Evolutionary conservation across 257 asterid genomes (phyloP).

Genomic region (Pogostemon cablin): DNA sequence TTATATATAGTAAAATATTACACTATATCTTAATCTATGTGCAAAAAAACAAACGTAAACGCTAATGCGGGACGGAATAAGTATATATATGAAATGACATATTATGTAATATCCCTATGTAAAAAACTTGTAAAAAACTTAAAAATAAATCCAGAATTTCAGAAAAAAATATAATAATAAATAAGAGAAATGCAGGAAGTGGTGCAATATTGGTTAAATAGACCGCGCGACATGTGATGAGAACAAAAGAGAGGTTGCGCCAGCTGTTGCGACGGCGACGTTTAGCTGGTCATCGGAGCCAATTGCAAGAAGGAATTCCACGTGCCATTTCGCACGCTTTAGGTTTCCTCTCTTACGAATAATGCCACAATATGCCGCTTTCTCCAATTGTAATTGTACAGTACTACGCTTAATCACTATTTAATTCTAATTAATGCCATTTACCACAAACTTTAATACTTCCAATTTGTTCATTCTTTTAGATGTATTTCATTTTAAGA

Average conservation of each 20-base stretch:
- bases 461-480: neutral
- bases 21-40: too few species aligned
- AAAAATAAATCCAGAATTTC: neutral
- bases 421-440: conserved; percentile 1
- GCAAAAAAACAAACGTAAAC: too few species aligned
- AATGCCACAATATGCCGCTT: conserved; percentile 29
- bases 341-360: conserved; percentile 33
- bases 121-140: too few species aligned
- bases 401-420: conserved; percentile 23
- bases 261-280: conserved; percentile 48
- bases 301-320: conserved; percentile 31
- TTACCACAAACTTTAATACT: neutral
- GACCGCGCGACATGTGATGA: conserved; percentile 27
- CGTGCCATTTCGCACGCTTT: conserved; percentile 38
- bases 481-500: neutral
- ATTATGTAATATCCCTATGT: too few species aligned
- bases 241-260: conserved; percentile 22
- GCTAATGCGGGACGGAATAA: too few species aligned
- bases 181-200: neutral
- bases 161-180: neutral
- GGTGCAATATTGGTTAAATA: neutral
- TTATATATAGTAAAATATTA: too few species aligned
- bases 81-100: too few species aligned
- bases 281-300: conserved; percentile 26
- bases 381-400: conserved; percentile 30